Base-by-base conservation (phyloP, 345 rosid genomes). In the Hibiscus syriacus region DNA sequence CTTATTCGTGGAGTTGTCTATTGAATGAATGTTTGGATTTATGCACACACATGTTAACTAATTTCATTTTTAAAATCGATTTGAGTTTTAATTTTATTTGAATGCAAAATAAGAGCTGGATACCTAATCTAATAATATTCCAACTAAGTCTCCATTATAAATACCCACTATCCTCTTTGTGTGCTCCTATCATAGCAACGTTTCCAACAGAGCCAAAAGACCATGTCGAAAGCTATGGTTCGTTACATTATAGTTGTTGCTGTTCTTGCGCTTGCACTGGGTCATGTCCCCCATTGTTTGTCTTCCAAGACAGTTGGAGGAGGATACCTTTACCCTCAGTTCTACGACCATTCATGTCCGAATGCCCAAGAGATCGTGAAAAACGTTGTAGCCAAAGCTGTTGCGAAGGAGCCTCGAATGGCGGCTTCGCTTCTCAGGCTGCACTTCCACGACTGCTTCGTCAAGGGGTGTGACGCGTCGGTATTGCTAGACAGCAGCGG, bases 381-480 rank as follows among this genome's bases (percentile, higher is more conserved):
- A 66, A 80, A 82, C 12, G 73, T 79, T 38, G 89, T 92, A 10
- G 78, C 86, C 38, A 71, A 83, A 67, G 97, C 92, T 9, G 82
- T 86, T 17, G 81, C 81, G 0, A 80, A 62, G 71, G 92, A 92
- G 27, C 49, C 83, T 3, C 85, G 97, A 14, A 90, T 86, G 92
- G 97, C 83, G 66, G 97, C 97, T 74, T 90, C 92, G 27, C 65
- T 92, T 52, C 55, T 92, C 30, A 81, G 98, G 80, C 85, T 90
- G 63, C 89, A 83, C 69, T 92, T 92, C 80, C 97, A 88, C 50
- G 98, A 90, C 78, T 90, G 98, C 61, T 92, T 92, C 65, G 97
- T 88, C 74, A 81, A 85, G 98, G 98, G 98, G 1, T 93, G 97
- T 75, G 98, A 93, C 76, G 96, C 86, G 57, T 90, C 97, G 16